Conservation (phyloP, 352 stramenopile genomes). For the Pythium brassicae region DNA sequence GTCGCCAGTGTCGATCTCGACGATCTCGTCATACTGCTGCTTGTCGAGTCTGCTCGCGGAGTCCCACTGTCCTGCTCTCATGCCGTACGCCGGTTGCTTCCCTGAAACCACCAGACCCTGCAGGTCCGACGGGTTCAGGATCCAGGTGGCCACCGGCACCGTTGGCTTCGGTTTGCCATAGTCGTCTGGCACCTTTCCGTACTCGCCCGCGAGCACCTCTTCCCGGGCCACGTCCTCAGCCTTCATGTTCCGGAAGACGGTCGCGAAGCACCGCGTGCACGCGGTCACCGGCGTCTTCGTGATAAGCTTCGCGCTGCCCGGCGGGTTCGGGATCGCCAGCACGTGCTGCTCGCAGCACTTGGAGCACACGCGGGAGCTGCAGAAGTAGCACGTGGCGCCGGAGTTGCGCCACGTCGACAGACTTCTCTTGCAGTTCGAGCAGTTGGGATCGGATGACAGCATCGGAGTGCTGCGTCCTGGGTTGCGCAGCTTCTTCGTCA, state of each 20-base stretch:
- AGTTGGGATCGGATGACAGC: background rate
- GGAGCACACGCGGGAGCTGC: constrained; percentile 5
- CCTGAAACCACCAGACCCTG: background rate
- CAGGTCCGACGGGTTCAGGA: background rate
- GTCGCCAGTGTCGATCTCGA: constrained; percentile 9
- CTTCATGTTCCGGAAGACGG: background rate
- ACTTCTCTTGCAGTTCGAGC: constrained; percentile 3
- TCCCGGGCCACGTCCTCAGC: constrained; percentile 7
- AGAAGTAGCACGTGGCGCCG: constrained; percentile 5
- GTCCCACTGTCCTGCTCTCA: background rate
- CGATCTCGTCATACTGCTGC: constrained; percentile 5
- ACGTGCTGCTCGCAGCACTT: constrained; percentile 10
- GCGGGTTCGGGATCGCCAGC: constrained; percentile 3
- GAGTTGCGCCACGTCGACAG: constrained; percentile 3
- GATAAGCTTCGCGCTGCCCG: background rate
- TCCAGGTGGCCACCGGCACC: background rate
- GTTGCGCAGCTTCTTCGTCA: constrained; percentile 1
- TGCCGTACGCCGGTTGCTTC: background rate
- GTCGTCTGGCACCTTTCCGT: constrained; percentile 1
- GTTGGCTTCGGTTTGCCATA: background rate
- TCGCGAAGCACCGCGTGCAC: constrained; percentile 4
- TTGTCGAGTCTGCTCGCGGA: too few species aligned
- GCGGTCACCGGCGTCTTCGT: background rate
- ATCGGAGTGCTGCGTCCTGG: background rate
- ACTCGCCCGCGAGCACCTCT: constrained; percentile 10